Evolutionary conservation across 176 grass and related monocot genomes (phyloP).

Genomic region (Phoenix roebelenii): DNA sequence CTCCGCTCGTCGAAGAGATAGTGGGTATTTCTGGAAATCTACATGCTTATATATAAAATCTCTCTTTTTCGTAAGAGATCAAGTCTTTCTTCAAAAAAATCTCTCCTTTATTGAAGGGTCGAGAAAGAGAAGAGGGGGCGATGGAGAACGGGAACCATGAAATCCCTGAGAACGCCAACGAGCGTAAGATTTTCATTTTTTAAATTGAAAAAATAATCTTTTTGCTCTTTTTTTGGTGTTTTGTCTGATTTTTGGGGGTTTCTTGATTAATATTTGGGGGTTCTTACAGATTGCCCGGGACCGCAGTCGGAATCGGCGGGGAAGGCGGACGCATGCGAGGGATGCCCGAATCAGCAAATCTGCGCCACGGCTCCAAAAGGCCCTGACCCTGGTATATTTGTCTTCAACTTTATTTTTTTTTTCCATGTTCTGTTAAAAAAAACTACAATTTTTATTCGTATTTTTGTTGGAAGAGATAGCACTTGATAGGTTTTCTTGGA

Average conservation of each 20-base stretch:
- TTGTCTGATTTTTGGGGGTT: neutral
- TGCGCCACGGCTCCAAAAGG: slow-evolving; percentile 87
- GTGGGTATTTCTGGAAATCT: too few relatives aligned
- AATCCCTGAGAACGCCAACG: slow-evolving; percentile 58
- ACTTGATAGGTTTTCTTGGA: too few relatives aligned
- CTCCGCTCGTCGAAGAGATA: too few relatives aligned
- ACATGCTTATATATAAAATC: too few relatives aligned
- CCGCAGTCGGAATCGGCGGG: slow-evolving; percentile 71
- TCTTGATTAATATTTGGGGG: neutral
- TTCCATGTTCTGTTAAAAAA: too few relatives aligned
- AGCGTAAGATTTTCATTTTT: slow-evolving; percentile 34
- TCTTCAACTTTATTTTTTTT: neutral
- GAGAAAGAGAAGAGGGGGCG: slow-evolving; percentile 1
- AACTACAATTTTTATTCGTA: too few relatives aligned
- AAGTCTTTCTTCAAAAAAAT: too few relatives aligned
- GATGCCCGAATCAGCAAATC: slow-evolving; percentile 89
- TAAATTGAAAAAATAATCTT: neutral
- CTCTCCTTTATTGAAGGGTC: too few relatives aligned
- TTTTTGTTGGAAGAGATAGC: too few relatives aligned
- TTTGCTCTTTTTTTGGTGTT: too few relatives aligned
- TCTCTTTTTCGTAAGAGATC: too few relatives aligned
- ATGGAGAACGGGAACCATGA: slow-evolving; percentile 28
- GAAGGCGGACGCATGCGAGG: slow-evolving; percentile 67
- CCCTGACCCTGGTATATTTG: slow-evolving; percentile 65
- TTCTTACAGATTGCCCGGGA: slow-evolving; percentile 67